A percentile compares a stretch with the other conserved stretches of the same genome.
phyloP scores from a whole-genome alignment of 257 asterid genomes.

The Fraxinus americana region DNA sequence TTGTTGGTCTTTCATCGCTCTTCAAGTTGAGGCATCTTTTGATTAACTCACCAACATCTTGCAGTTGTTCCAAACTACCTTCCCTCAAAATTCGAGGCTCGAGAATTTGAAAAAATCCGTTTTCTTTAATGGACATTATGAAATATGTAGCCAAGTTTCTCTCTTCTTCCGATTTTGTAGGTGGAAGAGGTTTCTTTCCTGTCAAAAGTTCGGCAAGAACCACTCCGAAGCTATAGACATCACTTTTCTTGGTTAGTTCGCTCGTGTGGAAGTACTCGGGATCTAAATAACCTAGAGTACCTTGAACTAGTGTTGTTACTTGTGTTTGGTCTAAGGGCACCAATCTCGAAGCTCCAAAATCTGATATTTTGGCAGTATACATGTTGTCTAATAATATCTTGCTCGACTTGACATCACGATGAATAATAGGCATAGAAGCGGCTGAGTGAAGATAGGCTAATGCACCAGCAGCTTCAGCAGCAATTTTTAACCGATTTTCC shows the following conservation, averaged over 20 bases:
- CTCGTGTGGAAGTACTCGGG: slow-evolving; percentile 55
- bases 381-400: slow-evolving; percentile 38
- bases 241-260: slow-evolving; percentile 54
- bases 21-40: slow-evolving; percentile 22
- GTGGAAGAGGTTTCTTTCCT: slow-evolving; percentile 31
- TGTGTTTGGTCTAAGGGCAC: slow-evolving; percentile 54
- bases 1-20: slow-evolving; percentile 40
- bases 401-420: slow-evolving; percentile 49
- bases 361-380: slow-evolving; percentile 44
- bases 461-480: slow-evolving; percentile 47
- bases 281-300: slow-evolving; percentile 55
- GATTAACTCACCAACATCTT: slow-evolving; percentile 8
- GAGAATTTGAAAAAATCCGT: slow-evolving; percentile 24
- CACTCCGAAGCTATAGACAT: slow-evolving; percentile 53
- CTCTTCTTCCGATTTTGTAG: slow-evolving; percentile 2
- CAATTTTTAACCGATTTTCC: slow-evolving; percentile 42
- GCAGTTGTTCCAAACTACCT: slow-evolving; percentile 31
- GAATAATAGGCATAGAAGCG: slow-evolving; percentile 42
- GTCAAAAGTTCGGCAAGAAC: slow-evolving; percentile 49
- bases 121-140: slow-evolving; percentile 20
- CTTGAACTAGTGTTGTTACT: slow-evolving; percentile 55
- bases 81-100: slow-evolving; percentile 25
- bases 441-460: slow-evolving; percentile 52
- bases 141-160: slow-evolving; percentile 20
- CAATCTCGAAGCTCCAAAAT: slow-evolving; percentile 64